Percentiles rank a stretch among this genome's conserved stretches.
Conservation (phyloP, 2,329 filamentous ascomycete species). For the Volutella citrinella region DNA sequence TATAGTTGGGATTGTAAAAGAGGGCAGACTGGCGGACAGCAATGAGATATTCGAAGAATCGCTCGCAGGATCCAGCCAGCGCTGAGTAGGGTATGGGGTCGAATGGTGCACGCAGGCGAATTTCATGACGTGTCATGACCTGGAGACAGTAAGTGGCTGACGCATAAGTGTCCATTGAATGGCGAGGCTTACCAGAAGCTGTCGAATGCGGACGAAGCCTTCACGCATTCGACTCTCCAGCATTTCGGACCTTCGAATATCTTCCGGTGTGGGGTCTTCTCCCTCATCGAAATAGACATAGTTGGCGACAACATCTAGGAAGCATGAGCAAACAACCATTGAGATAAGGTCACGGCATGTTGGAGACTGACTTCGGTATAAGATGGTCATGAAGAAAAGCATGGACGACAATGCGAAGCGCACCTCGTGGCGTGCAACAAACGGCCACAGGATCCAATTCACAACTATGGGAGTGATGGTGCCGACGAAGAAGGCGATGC, state of each 20-base stretch:
- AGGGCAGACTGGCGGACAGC: slow-evolving; percentile 55
- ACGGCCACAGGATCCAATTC: slow-evolving; percentile 61
- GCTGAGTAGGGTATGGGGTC: slow-evolving; percentile 54
- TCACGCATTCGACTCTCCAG: slow-evolving; percentile 58
- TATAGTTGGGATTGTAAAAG: slow-evolving; percentile 53
- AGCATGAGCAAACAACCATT: slow-evolving; percentile 2
- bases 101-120: slow-evolving; percentile 56
- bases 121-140: slow-evolving; percentile 55
- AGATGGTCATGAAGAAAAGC: slow-evolving; percentile 56
- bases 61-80: slow-evolving; percentile 53
- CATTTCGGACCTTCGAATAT: slow-evolving; percentile 52
- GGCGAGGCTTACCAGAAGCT: slow-evolving; percentile 43
- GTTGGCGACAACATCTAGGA: slow-evolving; percentile 46
- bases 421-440: slow-evolving; percentile 57
- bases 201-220: slow-evolving; percentile 55
- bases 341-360: background rate
- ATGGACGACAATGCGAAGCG: slow-evolving; percentile 53
- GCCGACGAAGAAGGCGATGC: slow-evolving; percentile 50
- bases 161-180: background rate
- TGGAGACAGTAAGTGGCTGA: slow-evolving; percentile 13
- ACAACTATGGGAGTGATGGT: slow-evolving; percentile 51
- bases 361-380: slow-evolving; percentile 46
- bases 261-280: slow-evolving; percentile 47
- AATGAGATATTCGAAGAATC: slow-evolving; percentile 58
- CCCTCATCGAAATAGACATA: slow-evolving; percentile 59